These are phyloP conservation scores for Cladochytrium replicatum DNA, from an alignment of 192 early-diverging fungal genomes.

Conservation along the genomic window DNA sequence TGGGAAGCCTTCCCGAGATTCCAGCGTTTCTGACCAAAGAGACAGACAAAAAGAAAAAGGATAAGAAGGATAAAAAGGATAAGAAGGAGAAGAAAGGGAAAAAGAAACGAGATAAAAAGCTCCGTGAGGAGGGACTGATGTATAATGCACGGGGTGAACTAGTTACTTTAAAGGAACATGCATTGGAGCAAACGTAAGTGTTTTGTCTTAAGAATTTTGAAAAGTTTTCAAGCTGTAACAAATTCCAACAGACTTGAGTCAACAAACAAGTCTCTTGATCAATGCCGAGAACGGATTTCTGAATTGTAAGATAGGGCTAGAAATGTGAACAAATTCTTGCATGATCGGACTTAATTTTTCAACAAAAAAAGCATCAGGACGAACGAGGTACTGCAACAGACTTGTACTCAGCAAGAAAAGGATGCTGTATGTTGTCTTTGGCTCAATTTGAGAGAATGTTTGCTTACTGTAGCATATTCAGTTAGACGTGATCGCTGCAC, in stretches of 20 bases:
- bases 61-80: conserved; percentile 25
- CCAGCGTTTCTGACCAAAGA: not conserved
- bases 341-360: not conserved
- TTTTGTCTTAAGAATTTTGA: not conserved
- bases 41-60: conserved; percentile 18
- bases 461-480: conserved; percentile 6
- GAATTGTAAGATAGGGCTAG: conserved; percentile 18
- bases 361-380: conserved; percentile 23
- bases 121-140: conserved; percentile 26
- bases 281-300: conserved; percentile 32
- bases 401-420: conserved; percentile 43
- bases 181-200: conserved; percentile 40
- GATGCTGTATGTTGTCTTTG: conserved; percentile 34
- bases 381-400: conserved; percentile 44
- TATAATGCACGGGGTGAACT: conserved; percentile 39
- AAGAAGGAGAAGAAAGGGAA: conserved; percentile 17
- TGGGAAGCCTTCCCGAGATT: too few species aligned
- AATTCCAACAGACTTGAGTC: conserved; percentile 29
- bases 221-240: not conserved
- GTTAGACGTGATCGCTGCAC: conserved; percentile 53
- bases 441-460: conserved; percentile 2
- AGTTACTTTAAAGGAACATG: conserved; percentile 34
- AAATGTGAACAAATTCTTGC: not conserved
- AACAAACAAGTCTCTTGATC: conserved; percentile 31
- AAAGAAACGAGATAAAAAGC: conserved; percentile 12